These are phyloP conservation scores for Nigrospora osmanthi DNA, from an alignment of 2,329 filamentous ascomycete species.

Conservation along the genomic window DNA sequence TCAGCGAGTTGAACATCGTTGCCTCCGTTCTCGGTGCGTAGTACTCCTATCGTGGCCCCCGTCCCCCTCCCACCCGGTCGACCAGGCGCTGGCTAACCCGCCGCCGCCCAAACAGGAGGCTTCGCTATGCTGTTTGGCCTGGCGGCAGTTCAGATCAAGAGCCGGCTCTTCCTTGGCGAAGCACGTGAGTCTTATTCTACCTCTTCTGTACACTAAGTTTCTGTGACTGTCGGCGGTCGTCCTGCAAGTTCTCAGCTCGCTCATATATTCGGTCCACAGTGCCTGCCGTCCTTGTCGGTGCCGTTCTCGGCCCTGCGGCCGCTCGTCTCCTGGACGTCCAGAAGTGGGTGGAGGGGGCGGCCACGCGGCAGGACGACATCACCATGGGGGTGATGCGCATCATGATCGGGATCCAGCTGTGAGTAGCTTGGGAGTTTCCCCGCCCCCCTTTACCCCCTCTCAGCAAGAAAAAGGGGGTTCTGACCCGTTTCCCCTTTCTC, in stretches of 20 bases:
- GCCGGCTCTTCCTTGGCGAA: conserved; percentile 46
- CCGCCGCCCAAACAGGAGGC: conserved; percentile 21
- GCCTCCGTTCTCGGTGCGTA: conserved; percentile 32
- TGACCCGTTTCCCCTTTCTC: no score
- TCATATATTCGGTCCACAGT: conserved; percentile 24
- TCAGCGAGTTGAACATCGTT: conserved; percentile 46
- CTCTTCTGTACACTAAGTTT: not conserved
- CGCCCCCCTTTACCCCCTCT: no score
- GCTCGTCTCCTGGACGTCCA: conserved; percentile 42
- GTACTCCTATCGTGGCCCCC: not conserved
- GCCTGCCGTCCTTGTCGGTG: conserved; percentile 47
- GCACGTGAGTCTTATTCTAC: conserved; percentile 30
- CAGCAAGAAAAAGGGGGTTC: no score
- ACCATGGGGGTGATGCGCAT: conserved; percentile 44
- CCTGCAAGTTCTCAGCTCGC: no score
- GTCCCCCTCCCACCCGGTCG: no score
- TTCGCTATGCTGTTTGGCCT: conserved; percentile 42
- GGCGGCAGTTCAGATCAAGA: conserved; percentile 44
- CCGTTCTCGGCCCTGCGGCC: conserved; percentile 46
- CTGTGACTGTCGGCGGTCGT: no score
- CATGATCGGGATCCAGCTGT: conserved; percentile 55
- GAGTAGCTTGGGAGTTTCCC: no score
- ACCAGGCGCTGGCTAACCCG: no score
- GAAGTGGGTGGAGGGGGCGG: conserved; percentile 25
- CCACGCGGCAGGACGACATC: conserved; percentile 25